phyloP scores from a whole-genome alignment of 139 green algal genomes.

The Coelastrella sp. region DNA sequence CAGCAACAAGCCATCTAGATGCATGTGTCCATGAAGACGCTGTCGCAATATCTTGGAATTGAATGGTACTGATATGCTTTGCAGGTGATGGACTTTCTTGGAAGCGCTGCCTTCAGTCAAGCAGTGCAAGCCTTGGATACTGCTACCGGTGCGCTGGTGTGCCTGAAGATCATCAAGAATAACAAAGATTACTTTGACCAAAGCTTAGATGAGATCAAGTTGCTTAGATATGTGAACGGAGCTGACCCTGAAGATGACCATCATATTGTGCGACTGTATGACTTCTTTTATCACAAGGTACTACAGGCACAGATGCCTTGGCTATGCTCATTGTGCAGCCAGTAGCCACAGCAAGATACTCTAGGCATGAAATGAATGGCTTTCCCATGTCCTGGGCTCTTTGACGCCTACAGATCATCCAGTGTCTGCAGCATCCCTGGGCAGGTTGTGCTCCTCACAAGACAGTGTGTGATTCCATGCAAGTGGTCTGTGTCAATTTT shows the following conservation, averaged over 20 bases:
- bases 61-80: too few relatives aligned
- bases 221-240: slow-evolving; percentile 90
- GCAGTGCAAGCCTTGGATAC: slow-evolving; percentile 94
- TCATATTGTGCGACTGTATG: slow-evolving; percentile 91
- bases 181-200: slow-evolving; percentile 96
- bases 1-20: too few relatives aligned
- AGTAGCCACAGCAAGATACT: too few relatives aligned
- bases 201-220: slow-evolving; percentile 97
- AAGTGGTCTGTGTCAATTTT: too few relatives aligned
- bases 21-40: too few relatives aligned
- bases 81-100: slow-evolving; percentile 92
- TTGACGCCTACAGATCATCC: too few relatives aligned
- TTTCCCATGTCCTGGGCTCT: too few relatives aligned
- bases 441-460: too few relatives aligned
- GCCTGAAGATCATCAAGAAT: slow-evolving; percentile 97
- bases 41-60: too few relatives aligned
- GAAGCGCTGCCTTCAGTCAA: slow-evolving; percentile 94
- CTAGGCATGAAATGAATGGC: too few relatives aligned
- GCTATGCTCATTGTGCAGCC: not conserved
- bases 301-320: not conserved
- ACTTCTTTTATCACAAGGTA: slow-evolving; percentile 98
- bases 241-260: slow-evolving; percentile 90
- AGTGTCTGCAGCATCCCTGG: too few relatives aligned
- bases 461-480: too few relatives aligned
- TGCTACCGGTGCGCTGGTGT: slow-evolving; percentile 88